Evolutionary conservation across 257 asterid genomes (phyloP).

Genomic region (Vinca minor): DNA sequence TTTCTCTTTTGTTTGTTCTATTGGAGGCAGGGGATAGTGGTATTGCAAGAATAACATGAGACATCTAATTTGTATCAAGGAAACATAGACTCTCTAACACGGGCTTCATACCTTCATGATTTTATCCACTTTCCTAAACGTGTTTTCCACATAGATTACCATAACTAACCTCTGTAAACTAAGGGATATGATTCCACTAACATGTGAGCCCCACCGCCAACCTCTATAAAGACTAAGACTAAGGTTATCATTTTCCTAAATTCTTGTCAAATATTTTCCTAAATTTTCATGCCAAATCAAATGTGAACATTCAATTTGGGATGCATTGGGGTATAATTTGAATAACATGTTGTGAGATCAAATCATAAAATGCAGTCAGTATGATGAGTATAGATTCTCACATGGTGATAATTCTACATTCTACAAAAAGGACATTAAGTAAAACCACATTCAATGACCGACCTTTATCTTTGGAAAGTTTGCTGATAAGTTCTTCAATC

Average conservation of each 20-base stretch:
- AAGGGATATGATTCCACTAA: not conserved
- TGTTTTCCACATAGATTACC: not conserved
- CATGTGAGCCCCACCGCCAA: not conserved
- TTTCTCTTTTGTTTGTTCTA: not conserved
- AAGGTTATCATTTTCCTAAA: not conserved
- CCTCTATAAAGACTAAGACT: not conserved
- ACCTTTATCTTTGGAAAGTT: slow-evolving; percentile 94
- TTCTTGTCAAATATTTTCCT: not conserved
- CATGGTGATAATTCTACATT: not conserved
- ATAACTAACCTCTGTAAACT: not conserved
- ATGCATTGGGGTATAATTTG: too few relatives aligned
- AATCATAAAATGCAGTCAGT: not conserved
- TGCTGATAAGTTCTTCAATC: slow-evolving; percentile 69
- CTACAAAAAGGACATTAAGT: slow-evolving; percentile 13
- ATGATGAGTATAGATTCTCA: not conserved
- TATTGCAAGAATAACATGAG: not conserved
- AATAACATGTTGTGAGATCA: not conserved
- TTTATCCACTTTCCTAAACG: not conserved
- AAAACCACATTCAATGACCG: slow-evolving; percentile 17
- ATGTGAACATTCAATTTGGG: not conserved
- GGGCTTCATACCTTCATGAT: not conserved
- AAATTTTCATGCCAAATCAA: not conserved
- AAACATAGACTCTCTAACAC: not conserved
- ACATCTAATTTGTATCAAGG: not conserved
- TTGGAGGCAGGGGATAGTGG: not conserved